Evolutionary conservation across 2,329 filamentous ascomycete species (phyloP).

Genomic region (Tolypocladium guangdongense): DNA sequence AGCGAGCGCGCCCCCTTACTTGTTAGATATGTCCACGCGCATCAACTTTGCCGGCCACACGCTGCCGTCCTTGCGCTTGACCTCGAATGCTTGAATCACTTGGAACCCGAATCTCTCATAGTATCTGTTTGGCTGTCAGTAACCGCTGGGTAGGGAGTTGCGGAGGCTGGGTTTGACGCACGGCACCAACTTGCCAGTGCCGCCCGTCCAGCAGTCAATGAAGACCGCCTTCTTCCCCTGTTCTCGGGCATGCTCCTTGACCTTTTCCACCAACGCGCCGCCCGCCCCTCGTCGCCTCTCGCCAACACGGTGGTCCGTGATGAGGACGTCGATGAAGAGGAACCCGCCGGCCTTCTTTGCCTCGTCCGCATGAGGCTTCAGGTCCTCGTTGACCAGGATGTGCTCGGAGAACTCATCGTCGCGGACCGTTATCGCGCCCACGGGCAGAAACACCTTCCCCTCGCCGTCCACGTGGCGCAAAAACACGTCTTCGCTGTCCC

Average conservation of each 20-base stretch:
- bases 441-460: background rate
- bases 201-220: conserved; percentile 17
- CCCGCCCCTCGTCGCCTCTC: background rate
- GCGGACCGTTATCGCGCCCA: background rate
- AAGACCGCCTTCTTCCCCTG: conserved; percentile 10
- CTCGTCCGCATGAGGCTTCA: background rate
- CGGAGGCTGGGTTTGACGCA: background rate
- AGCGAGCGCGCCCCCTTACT: background rate
- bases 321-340: background rate
- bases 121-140: background rate
- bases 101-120: background rate
- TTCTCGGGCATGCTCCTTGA: background rate
- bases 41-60: background rate
- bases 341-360: background rate
- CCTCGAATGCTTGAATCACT: background rate
- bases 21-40: background rate
- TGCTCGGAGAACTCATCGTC: background rate
- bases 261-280: background rate
- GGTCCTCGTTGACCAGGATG: background rate
- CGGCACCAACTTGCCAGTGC: conserved; percentile 9
- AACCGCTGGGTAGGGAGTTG: background rate
- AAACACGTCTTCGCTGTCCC: conserved; percentile 1
- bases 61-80: background rate
- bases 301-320: background rate
- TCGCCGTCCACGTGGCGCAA: background rate